A percentile compares a stretch with the other conserved stretches of the same genome.
phyloP scores from a whole-genome alignment of 2,329 filamentous ascomycete genomes.

The Phaeosphaeriaceae sp. region DNA sequence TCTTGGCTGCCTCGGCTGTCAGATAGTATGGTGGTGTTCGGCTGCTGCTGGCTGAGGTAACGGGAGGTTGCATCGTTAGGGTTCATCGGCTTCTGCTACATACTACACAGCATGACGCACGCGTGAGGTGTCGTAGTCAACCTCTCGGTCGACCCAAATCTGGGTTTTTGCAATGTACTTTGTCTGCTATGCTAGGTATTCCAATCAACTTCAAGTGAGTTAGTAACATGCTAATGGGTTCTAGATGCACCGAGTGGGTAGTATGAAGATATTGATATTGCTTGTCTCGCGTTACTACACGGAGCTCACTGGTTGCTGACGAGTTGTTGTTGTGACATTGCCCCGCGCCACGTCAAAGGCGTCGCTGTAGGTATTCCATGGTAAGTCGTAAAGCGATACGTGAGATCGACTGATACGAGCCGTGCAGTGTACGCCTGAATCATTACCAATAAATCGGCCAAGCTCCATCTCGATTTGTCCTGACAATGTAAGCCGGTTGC shows the following conservation, averaged over 20 bases:
- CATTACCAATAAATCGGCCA: background rate
- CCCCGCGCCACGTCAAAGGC: background rate
- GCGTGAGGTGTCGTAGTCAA: constrained; percentile 6
- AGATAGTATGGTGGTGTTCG: background rate
- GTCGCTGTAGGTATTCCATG: background rate
- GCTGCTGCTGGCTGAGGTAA: constrained; percentile 9
- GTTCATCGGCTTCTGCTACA: constrained; percentile 28
- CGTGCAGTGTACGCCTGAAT: background rate
- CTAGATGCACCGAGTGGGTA: background rate
- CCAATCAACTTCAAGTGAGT: background rate
- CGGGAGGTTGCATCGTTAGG: constrained; percentile 37
- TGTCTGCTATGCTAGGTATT: constrained; percentile 1
- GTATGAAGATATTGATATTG: background rate
- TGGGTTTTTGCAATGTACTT: background rate
- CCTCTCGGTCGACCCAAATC: background rate
- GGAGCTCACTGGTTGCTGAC: background rate
- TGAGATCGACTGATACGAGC: constrained; percentile 2
- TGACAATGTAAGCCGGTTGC: background rate
- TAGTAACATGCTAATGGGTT: background rate
- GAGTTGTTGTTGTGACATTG: constrained; percentile 6
- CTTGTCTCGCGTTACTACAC: background rate
- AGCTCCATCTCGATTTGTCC: background rate
- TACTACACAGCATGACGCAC: constrained; percentile 16
- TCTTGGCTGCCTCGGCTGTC: constrained; percentile 1
- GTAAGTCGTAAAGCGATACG: constrained; percentile 1